These are phyloP conservation scores for Brassica nigra DNA, from an alignment of 345 rosid species.

Conservation along the genomic window DNA sequence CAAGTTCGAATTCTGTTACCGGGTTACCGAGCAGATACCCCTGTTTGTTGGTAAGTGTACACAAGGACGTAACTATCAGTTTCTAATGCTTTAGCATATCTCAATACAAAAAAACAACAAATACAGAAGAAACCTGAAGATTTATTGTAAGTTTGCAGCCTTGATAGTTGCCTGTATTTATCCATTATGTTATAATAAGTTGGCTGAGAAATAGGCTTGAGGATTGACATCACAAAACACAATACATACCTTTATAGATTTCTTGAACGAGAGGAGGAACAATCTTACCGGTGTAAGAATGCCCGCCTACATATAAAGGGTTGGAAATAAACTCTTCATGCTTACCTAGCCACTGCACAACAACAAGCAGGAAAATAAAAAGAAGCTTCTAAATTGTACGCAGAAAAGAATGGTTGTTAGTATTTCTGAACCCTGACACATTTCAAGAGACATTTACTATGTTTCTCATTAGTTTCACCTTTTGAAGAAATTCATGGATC, in stretches of 20 bases:
- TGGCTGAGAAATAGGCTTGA: neutral
- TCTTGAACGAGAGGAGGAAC: neutral
- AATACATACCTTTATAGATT: neutral
- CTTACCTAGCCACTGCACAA: conserved; percentile 13
- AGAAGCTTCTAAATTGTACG: neutral
- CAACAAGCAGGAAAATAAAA: neutral
- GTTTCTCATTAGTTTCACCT: neutral
- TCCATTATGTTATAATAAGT: conserved; percentile 3
- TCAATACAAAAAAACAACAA: neutral
- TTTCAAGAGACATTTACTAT: neutral
- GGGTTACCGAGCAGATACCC: neutral
- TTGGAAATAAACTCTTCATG: conserved; percentile 56
- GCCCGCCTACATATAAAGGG: conserved; percentile 57
- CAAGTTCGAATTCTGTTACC: neutral
- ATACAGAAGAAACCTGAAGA: neutral
- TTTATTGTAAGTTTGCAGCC: conserved; percentile 41
- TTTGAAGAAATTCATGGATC: neutral
- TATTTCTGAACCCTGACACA: neutral
- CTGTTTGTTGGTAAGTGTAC: neutral
- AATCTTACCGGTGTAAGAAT: conserved; percentile 1
- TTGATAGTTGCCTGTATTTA: conserved; percentile 39
- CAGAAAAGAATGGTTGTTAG: neutral
- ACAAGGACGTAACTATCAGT: neutral
- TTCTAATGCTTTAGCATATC: neutral
- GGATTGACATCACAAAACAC: neutral